Base-by-base conservation (phyloP, 2,329 filamentous ascomycete genomes). In the Beauveria caledonica region DNA sequence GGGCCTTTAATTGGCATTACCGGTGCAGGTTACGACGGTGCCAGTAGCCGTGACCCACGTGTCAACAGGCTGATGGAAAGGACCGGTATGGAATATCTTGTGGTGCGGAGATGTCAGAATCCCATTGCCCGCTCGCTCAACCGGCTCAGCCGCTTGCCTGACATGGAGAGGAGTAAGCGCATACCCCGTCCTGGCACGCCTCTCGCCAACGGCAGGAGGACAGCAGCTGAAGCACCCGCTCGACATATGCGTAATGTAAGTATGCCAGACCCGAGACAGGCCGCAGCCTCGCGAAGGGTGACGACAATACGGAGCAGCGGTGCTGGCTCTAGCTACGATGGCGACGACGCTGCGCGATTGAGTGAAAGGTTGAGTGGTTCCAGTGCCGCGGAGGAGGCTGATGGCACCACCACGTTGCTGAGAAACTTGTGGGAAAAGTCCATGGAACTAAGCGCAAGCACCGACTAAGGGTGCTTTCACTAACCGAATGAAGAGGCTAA, bases 41-140 rank as follows among this genome's bases (percentile, higher is more conserved):
- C 68, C 39, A 72, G 66, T 62, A 76, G 79, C 51, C 74, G 80
- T 17, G 86, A 89, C 66, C 86, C 86, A 1, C 80, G 86, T 5
- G 78, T 89, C 29, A 78, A 80, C 66, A 82, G 84, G 68, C 79
- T 87, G 53, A 80, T 90, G 58, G 87, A 90, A 69, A 80, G 85
- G 51, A 88, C 87, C 1, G 85, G 85, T 17, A 82, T 88, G 72
- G 87, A 90, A 68, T 90, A 90, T 69, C 78, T 86, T n/a, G 87
- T 89, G 9, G 86, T 91, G 39, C 81, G 87, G 58, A 79, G 88
- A 49, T 87, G 87, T 68, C 86, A 89, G 67, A 88, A 89, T 66
- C 86, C 88, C 0, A 78, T 90, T 19, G 83, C 81, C 5, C 80
- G 86, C 50, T 86, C 86, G 0, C 73, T 90, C 19, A 72, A 72